Conservation (phyloP, 257 asterid genomes). For the Solanum arcanum region DNA sequence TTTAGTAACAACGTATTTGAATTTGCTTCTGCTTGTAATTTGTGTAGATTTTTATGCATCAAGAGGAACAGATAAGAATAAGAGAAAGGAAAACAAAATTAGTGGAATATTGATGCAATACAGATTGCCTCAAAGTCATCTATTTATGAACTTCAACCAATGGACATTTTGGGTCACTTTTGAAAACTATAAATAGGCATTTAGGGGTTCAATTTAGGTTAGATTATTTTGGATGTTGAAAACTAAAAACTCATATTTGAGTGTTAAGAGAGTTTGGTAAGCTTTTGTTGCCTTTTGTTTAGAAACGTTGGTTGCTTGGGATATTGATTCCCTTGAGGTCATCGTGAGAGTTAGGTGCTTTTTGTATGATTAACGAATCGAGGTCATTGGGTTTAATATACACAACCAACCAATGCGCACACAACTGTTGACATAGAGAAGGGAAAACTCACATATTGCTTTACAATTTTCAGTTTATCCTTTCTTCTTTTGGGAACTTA, state of each 20-base stretch:
- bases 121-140: too few relatives aligned
- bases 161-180: too few relatives aligned
- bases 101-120: neutral
- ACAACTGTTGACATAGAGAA: neutral
- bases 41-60: neutral
- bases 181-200: too few relatives aligned
- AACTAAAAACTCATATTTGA: too few relatives aligned
- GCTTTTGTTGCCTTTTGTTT: neutral
- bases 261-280: neutral
- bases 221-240: too few relatives aligned
- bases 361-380: neutral
- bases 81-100: neutral
- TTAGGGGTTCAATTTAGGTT: too few relatives aligned
- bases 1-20: neutral
- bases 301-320: neutral
- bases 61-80: neutral
- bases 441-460: neutral
- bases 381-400: neutral
- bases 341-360: neutral
- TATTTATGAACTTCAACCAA: too few relatives aligned
- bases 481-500: neutral
- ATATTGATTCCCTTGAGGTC: neutral
- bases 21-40: neutral
- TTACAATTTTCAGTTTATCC: neutral
- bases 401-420: neutral